phyloP scores from a whole-genome alignment of 2,329 filamentous ascomycete genomes.

The Biscogniauxia sp. region DNA sequence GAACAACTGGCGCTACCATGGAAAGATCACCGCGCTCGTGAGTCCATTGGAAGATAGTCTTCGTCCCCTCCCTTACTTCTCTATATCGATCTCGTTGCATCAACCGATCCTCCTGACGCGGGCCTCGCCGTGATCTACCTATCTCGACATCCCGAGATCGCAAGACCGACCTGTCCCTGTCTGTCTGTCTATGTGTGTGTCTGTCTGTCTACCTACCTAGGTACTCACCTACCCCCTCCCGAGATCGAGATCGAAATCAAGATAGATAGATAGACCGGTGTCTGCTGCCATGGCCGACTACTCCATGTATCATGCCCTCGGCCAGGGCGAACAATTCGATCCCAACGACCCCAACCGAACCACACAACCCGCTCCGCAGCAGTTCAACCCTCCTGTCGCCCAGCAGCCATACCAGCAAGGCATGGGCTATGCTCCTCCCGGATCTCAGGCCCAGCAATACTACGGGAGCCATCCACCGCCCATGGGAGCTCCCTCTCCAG shows the following conservation, averaged over 20 bases:
- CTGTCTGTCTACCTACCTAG: too few relatives aligned
- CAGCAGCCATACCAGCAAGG: slow-evolving; percentile 53
- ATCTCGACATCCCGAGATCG: too few relatives aligned
- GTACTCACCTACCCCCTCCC: too few relatives aligned
- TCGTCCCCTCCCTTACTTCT: neutral
- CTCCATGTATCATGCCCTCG: slow-evolving; percentile 54
- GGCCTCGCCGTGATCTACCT: too few relatives aligned
- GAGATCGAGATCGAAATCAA: too few relatives aligned
- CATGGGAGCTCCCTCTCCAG: slow-evolving; percentile 31
- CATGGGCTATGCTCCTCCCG: slow-evolving; percentile 37
- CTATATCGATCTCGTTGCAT: neutral
- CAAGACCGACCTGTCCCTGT: too few relatives aligned
- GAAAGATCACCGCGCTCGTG: neutral
- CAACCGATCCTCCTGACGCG: neutral
- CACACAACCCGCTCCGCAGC: slow-evolving; percentile 49
- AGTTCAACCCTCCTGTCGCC: slow-evolving; percentile 56
- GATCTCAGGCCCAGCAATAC: slow-evolving; percentile 39
- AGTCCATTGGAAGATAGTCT: neutral
- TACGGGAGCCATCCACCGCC: slow-evolving; percentile 37
- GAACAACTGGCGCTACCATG: neutral
- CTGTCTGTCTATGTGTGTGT: too few relatives aligned
- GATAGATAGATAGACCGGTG: neutral
- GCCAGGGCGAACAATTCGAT: slow-evolving; percentile 54
- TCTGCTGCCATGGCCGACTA: slow-evolving; percentile 50
- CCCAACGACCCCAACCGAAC: slow-evolving; percentile 53